Evolutionary conservation across 108 stramenopile species (phyloP).

Genomic region (Cafeteria roenbergensis): DNA sequence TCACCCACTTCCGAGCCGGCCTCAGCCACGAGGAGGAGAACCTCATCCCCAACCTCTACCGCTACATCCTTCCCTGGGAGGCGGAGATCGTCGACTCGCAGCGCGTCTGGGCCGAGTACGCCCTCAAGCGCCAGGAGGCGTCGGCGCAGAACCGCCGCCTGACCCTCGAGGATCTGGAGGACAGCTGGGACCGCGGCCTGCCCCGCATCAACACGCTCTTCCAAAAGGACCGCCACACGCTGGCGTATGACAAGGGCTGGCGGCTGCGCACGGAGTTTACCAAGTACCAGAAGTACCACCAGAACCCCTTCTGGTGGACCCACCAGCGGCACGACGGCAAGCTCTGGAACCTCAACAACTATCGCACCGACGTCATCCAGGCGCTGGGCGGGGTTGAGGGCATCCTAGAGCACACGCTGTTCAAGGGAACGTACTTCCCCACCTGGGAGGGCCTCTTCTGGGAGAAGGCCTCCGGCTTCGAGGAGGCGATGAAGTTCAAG

Average conservation of each 20-base stretch:
- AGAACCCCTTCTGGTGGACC: conserved; percentile 98
- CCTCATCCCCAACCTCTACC: conserved; percentile 93
- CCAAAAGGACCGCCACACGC: conserved; percentile 73
- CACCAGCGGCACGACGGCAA: conserved; percentile 97
- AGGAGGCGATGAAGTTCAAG: conserved; percentile 89
- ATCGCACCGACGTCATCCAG: conserved; percentile 98
- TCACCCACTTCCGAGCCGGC: conserved; percentile 94
- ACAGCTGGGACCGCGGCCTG: conserved; percentile 96
- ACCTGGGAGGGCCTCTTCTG: conserved; percentile 99
- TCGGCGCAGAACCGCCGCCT: conserved; percentile 92
- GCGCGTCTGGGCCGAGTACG: conserved; percentile 98
- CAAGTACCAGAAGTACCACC: conserved; percentile 82
- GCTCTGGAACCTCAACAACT: conserved; percentile 97
- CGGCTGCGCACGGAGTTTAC: conserved; percentile 89
- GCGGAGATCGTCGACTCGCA: conserved; percentile 96
- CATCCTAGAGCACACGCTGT: conserved; percentile 95
- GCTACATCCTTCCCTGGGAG: conserved; percentile 97
- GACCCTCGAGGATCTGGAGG: conserved; percentile 96
- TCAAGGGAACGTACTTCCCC: conserved; percentile 97
- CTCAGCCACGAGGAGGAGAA: conserved; percentile 95
- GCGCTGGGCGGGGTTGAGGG: conserved; percentile 95
- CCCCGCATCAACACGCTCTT: conserved; percentile 98
- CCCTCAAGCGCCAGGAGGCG: conserved; percentile 96
- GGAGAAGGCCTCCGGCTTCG: conserved; percentile 97
- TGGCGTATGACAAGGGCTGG: conserved; percentile 96